Evolutionary conservation across 2,329 filamentous ascomycete species (phyloP).

Genomic region (Fusarium brevicatenulatum): DNA sequence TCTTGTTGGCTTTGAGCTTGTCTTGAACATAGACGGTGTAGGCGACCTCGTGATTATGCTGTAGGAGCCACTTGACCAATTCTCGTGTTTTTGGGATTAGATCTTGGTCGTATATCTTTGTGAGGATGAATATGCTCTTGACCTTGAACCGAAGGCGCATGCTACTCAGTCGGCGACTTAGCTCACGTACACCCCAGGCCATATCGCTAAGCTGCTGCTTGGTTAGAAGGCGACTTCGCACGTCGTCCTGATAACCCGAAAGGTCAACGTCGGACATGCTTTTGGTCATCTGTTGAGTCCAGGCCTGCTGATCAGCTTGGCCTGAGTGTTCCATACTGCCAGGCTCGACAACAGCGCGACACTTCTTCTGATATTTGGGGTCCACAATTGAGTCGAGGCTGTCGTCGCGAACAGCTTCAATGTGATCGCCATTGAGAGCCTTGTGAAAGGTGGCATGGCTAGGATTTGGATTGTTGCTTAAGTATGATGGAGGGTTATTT

Average conservation of each 20-base stretch:
- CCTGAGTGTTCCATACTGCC: slow-evolving; percentile 57
- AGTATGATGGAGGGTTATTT: slow-evolving; percentile 43
- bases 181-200: slow-evolving; percentile 92
- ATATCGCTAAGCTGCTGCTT: slow-evolving; percentile 97
- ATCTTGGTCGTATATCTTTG: slow-evolving; percentile 88
- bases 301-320: slow-evolving; percentile 66
- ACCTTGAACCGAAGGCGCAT: slow-evolving; percentile 86
- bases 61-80: slow-evolving; percentile 82
- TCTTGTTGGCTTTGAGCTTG: slow-evolving; percentile 74
- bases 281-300: slow-evolving; percentile 61
- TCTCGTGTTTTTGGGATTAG: slow-evolving; percentile 82
- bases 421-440: slow-evolving; percentile 17
- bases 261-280: slow-evolving; percentile 55
- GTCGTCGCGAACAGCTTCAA: slow-evolving; percentile 28
- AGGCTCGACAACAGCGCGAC: slow-evolving; percentile 51
- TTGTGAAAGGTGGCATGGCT: slow-evolving; percentile 18
- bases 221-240: slow-evolving; percentile 80
- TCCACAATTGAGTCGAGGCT: slow-evolving; percentile 39
- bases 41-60: slow-evolving; percentile 69
- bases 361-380: slow-evolving; percentile 36
- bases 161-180: slow-evolving; percentile 86
- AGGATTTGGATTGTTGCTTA: slow-evolving; percentile 21
- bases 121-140: slow-evolving; percentile 85
- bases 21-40: slow-evolving; percentile 89
- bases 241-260: slow-evolving; percentile 46